Evolutionary conservation across 371 early-diverging fungal genomes (phyloP).

Genomic region (Haplosporangium sp.): DNA sequence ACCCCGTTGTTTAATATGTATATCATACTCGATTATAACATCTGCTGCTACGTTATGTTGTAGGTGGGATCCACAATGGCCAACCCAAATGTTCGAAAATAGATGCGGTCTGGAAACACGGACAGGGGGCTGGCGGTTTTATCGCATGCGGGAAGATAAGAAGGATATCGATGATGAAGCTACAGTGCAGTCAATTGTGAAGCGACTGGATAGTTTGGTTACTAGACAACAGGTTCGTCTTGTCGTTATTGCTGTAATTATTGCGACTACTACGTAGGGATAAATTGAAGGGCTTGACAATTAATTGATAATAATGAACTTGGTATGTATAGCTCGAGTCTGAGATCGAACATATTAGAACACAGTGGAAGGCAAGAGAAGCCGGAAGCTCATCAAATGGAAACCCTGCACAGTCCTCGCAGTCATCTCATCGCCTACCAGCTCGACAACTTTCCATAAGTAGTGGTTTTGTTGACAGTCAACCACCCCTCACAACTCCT

Average conservation of each 20-base stretch:
- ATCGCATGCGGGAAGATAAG: conserved; percentile 78
- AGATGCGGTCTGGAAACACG: conserved; percentile 69
- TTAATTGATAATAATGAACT: background rate
- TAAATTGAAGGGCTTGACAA: background rate
- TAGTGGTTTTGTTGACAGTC: conserved; percentile 24
- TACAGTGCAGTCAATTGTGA: conserved; percentile 65
- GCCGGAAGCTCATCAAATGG: conserved; percentile 38
- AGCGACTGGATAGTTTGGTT: conserved; percentile 67
- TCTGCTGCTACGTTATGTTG: background rate
- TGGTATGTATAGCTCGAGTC: conserved; percentile 30
- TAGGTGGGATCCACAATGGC: conserved; percentile 70
- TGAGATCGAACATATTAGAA: conserved; percentile 42
- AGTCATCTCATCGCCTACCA: conserved; percentile 20
- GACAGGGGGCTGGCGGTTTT: conserved; percentile 77
- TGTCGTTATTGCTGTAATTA: too few relatives aligned
- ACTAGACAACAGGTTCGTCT: conserved; percentile 58
- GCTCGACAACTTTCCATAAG: conserved; percentile 34
- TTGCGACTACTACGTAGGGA: background rate
- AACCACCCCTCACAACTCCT: conserved; percentile 32
- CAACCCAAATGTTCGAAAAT: conserved; percentile 70
- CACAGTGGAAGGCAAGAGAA: conserved; percentile 52
- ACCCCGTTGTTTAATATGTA: background rate
- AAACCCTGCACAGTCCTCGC: conserved; percentile 8
- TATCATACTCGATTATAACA: background rate
- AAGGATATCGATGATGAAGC: conserved; percentile 75